Evolutionary conservation across 2,329 filamentous ascomycete species (phyloP), one percentile per base, ranked within the genome.

Genomic region (Aspergillus piperis): DNA sequence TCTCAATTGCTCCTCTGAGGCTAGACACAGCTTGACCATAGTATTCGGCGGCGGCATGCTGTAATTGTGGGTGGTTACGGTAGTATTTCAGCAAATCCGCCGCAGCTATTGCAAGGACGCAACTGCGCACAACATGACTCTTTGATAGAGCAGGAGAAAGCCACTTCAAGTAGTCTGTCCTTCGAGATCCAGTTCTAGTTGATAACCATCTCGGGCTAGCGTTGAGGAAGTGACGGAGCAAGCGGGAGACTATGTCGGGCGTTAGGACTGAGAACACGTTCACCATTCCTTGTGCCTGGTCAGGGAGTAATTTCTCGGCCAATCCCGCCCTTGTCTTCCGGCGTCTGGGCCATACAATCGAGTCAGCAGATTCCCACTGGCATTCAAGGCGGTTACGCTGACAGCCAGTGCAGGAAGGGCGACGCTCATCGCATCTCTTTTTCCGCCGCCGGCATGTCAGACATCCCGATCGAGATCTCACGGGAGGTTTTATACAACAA

Each of bases 371-470:
- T 5, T 17, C 38, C 59, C 59, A 61, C 27, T 49, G 36, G 25
- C 59, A 61, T 17, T 17, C 17, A 5, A 61, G 27, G n/a, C 13
- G 5, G 11, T 61, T 61, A 13, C 59, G 59, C 3, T 48, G 54
- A 11, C 59, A 61, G 11, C 48, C 59, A 7, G 21, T 41, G 15
- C 59, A 61, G 11, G 36, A 38, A 3, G 59, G 54, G 30, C 48
- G 54, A 2, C 13, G 11, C 25, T 61, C 59, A 23, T 61, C 54
- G 21, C 59, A 61, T 58, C 58, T 61, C 49, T 61, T 61, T 49
- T 61, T 61, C 39, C 59, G 59, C 2, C 30, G 48, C 8, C 59
- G 54, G 36, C 59, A 61, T 10, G 49, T 54, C 6, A 57, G 19
- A 21, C 59, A 61, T 8, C 59, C 59, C 10, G 49, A 36, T 32